phyloP scores from a whole-genome alignment of 352 stramenopile genomes.

The Globisporangium perplexum region DNA sequence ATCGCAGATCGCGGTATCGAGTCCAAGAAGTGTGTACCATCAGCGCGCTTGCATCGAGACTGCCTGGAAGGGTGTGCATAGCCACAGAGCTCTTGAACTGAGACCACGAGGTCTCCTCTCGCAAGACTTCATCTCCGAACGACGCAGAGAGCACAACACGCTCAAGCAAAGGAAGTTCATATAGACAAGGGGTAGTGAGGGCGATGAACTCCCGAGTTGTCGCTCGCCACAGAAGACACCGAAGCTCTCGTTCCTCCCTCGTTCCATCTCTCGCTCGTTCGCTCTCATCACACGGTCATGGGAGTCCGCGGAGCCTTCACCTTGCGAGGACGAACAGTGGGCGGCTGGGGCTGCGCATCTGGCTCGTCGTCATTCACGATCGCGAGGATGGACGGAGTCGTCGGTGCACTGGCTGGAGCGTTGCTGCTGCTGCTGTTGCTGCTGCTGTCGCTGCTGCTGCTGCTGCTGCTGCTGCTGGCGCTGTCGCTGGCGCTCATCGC shows the following conservation, averaged over 20 bases:
- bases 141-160: not conserved
- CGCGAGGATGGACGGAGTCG: conserved; percentile 1
- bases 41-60: too few species aligned
- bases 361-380: not conserved
- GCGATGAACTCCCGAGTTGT: not conserved
- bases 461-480: too few species aligned
- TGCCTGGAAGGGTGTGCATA: too few species aligned
- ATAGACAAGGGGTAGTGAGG: not conserved
- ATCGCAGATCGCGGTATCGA: too few species aligned
- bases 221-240: not conserved
- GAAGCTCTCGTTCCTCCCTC: not conserved
- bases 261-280: too few species aligned
- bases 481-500: not conserved
- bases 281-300: not conserved
- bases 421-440: not conserved
- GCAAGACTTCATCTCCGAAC: not conserved
- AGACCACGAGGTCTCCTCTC: too few species aligned
- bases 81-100: too few species aligned
- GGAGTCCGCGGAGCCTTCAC: conserved; percentile 4
- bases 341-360: not conserved
- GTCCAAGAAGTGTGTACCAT: too few species aligned
- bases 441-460: too few species aligned
- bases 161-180: not conserved
- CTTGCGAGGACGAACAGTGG: conserved; percentile 1
- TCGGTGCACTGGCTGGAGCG: too few species aligned